Conservation (phyloP, 1,284 basidiomycete genomes). For the Rhodotorula sp. region DNA sequence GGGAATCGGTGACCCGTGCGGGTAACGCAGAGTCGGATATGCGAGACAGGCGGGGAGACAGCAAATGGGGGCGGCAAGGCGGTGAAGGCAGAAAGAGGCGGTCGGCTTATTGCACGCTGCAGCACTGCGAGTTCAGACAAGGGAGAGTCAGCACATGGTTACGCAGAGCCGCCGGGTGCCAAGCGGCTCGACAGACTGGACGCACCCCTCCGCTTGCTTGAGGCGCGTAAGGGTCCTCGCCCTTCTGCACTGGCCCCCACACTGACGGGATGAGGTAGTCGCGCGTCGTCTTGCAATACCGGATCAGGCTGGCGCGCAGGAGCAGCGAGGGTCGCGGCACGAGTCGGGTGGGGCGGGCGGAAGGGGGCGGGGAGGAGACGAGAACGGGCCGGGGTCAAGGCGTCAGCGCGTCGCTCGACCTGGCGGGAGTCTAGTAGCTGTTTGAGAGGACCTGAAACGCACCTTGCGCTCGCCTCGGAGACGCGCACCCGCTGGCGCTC, state of each 20-base stretch:
- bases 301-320: constrained; percentile 67
- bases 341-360: not conserved
- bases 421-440: not conserved
- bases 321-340: not conserved
- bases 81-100: not conserved
- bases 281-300: constrained; percentile 84
- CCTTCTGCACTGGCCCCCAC: constrained; percentile 88
- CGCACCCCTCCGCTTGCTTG: constrained; percentile 61
- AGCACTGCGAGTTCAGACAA: constrained; percentile 9
- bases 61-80: not conserved
- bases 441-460: constrained; percentile 47
- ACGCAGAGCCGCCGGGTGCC: no score
- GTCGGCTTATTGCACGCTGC: constrained; percentile 14
- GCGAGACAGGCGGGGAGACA: no score
- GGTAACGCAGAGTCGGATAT: not conserved
- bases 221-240: constrained; percentile 83
- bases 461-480: constrained; percentile 88
- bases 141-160: not conserved
- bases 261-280: constrained; percentile 86
- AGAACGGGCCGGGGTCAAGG: not conserved
- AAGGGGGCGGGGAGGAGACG: not conserved
- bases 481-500: constrained; percentile 81
- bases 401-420: not conserved
- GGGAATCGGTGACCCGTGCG: not conserved
- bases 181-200: constrained; percentile 17